Conservation (phyloP, 768 basidiomycete species). For the Boletellus emodensis region DNA sequence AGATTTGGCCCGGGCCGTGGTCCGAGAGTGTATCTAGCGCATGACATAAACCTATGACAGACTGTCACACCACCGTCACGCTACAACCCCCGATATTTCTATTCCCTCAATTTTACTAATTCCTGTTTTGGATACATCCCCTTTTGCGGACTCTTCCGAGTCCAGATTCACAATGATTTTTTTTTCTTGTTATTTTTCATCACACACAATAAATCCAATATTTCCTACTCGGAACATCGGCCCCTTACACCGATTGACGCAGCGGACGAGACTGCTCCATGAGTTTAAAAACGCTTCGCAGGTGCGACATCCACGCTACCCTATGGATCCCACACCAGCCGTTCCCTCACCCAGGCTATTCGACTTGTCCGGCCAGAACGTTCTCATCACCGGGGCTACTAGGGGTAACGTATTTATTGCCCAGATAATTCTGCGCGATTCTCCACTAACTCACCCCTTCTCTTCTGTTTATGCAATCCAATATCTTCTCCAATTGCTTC, state of each 20-base stretch:
- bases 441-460: slow-evolving; percentile 5
- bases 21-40: slow-evolving; percentile 22
- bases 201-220: neutral
- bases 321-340: slow-evolving; percentile 54
- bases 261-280: slow-evolving; percentile 17
- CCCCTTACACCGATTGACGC: slow-evolving; percentile 29
- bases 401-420: slow-evolving; percentile 50
- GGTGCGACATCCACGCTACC: slow-evolving; percentile 3
- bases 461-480: slow-evolving; percentile 12
- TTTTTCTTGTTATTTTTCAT: slow-evolving; percentile 9
- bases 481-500: slow-evolving; percentile 10
- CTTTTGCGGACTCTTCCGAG: slow-evolving; percentile 10
- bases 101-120: slow-evolving; percentile 20
- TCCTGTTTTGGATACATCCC: slow-evolving; percentile 20
- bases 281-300: slow-evolving; percentile 22
- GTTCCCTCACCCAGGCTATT: slow-evolving; percentile 56
- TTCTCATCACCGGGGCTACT: slow-evolving; percentile 77
- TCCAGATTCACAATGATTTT: slow-evolving; percentile 12
- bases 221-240: slow-evolving; percentile 24
- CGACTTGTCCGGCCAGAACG: slow-evolving; percentile 60
- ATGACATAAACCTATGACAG: slow-evolving; percentile 26
- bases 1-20: slow-evolving; percentile 30
- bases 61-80: slow-evolving; percentile 22
- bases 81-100: slow-evolving; percentile 20
- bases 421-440: slow-evolving; percentile 12